Evolutionary conservation across 768 basidiomycete species (phyloP).

Genomic region (Amyloporia xantha): DNA sequence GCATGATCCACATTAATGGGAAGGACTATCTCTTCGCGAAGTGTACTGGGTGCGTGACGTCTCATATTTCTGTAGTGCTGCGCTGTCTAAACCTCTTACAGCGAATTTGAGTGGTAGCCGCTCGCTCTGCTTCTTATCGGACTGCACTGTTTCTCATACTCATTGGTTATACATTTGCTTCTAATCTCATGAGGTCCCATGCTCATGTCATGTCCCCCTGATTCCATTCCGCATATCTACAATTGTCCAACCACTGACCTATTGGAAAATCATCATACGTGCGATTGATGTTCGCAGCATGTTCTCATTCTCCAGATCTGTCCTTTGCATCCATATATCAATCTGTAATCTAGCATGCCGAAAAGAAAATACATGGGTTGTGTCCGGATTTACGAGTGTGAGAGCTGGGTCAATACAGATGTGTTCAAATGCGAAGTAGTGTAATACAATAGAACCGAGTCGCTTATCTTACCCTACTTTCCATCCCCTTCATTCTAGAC

Average conservation of each 20-base stretch:
- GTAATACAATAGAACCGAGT: no score
- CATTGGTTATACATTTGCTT: not conserved
- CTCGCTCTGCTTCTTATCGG: not conserved
- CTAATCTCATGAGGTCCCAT: not conserved
- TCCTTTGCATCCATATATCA: not conserved
- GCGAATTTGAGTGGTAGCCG: slow-evolving; percentile 31
- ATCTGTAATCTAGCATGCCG: no score
- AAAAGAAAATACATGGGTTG: no score
- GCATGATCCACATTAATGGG: slow-evolving; percentile 95
- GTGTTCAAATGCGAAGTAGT: no score
- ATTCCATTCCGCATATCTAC: not conserved
- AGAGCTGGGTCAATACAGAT: no score
- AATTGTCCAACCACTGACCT: no score
- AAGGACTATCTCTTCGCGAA: slow-evolving; percentile 97
- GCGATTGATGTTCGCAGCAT: no score
- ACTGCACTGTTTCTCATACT: not conserved
- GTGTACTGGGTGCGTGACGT: slow-evolving; percentile 72
- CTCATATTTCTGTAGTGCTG: not conserved
- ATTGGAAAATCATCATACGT: not conserved
- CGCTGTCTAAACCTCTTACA: slow-evolving; percentile 8
- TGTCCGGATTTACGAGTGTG: no score
- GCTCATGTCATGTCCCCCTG: not conserved
- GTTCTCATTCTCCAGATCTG: not conserved
- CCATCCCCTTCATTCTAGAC: no score
- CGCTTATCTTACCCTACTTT: no score